phyloP scores from a whole-genome alignment of 805 yeast genomes.

The Torulaspora delbrueckii region DNA sequence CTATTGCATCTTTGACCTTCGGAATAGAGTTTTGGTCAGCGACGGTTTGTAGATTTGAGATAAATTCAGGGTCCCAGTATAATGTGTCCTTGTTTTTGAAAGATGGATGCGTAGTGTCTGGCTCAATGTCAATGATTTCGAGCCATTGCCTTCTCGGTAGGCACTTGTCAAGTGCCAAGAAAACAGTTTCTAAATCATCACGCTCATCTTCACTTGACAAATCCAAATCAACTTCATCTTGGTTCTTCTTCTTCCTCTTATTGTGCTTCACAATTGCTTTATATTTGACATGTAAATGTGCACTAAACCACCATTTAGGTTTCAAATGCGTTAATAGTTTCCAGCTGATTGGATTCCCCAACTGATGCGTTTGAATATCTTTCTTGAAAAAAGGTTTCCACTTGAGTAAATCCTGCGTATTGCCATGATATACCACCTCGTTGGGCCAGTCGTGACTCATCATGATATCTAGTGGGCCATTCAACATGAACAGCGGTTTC shows the following conservation, averaged over 20 bases:
- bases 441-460: constrained; percentile 95
- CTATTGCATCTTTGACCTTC: neutral
- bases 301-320: constrained; percentile 81
- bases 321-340: constrained; percentile 46
- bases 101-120: constrained; percentile 29
- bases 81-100: constrained; percentile 14
- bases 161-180: constrained; percentile 83
- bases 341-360: constrained; percentile 72
- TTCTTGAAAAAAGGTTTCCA: constrained; percentile 61
- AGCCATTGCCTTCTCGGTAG: constrained; percentile 58
- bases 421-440: constrained; percentile 64
- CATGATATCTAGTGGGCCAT: constrained; percentile 46
- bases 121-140: constrained; percentile 45
- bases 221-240: constrained; percentile 36
- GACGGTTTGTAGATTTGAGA: constrained; percentile 18
- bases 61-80: constrained; percentile 39
- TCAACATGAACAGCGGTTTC: constrained; percentile 47
- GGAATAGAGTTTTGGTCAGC: constrained; percentile 1
- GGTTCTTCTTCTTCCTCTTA: constrained; percentile 20
- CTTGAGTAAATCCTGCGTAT: constrained; percentile 44
- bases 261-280: constrained; percentile 49
- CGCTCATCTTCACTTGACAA: constrained; percentile 19
- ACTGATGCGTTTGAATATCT: constrained; percentile 53
- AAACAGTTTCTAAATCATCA: constrained; percentile 38
- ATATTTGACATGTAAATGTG: constrained; percentile 79